A percentile compares a stretch with the other conserved stretches of the same genome.
phyloP scores from a whole-genome alignment of 495 filamentous ascomycete species.

The Xylaria intraflava region DNA sequence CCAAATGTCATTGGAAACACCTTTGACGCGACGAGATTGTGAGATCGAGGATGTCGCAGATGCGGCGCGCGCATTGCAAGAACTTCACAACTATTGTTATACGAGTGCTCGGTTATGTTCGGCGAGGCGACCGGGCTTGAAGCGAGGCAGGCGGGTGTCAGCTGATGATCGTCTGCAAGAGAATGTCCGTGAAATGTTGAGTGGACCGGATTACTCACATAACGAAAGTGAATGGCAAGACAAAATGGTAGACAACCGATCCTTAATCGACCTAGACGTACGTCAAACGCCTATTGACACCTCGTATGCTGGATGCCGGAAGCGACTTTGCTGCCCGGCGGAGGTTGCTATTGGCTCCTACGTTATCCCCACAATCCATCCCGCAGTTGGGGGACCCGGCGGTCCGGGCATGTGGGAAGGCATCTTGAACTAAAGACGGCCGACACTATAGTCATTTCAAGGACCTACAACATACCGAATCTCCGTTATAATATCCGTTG shows the following conservation, averaged over 20 bases:
- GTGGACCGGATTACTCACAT: slow-evolving; percentile 17
- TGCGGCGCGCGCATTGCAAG: slow-evolving; percentile 64
- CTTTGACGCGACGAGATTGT: slow-evolving; percentile 35
- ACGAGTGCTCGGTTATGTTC: slow-evolving; percentile 27
- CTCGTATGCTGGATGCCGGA: slow-evolving; percentile 36
- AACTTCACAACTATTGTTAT: slow-evolving; percentile 47
- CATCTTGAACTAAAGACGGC: slow-evolving; percentile 37
- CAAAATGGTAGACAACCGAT: slow-evolving; percentile 21
- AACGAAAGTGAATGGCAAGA: slow-evolving; percentile 34
- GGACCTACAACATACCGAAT: slow-evolving; percentile 12
- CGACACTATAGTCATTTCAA: slow-evolving; percentile 4
- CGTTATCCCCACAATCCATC: slow-evolving; percentile 32
- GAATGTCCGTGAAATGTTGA: slow-evolving; percentile 61
- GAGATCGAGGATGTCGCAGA: slow-evolving; percentile 45
- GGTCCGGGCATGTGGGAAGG: slow-evolving; percentile 58
- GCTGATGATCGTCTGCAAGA: slow-evolving; percentile 63
- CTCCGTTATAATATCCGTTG: slow-evolving; percentile 29
- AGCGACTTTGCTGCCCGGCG: slow-evolving; percentile 55
- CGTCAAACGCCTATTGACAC: slow-evolving; percentile 34
- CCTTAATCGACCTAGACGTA: slow-evolving; percentile 14
- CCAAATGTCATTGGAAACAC: slow-evolving; percentile 45
- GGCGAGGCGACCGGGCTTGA: slow-evolving; percentile 36
- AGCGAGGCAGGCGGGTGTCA: slow-evolving; percentile 64
- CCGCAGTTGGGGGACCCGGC: slow-evolving; percentile 35
- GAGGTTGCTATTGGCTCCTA: slow-evolving; percentile 29